Base-by-base conservation (phyloP, 129 eudicot species). In the Solidago caesia region DNA sequence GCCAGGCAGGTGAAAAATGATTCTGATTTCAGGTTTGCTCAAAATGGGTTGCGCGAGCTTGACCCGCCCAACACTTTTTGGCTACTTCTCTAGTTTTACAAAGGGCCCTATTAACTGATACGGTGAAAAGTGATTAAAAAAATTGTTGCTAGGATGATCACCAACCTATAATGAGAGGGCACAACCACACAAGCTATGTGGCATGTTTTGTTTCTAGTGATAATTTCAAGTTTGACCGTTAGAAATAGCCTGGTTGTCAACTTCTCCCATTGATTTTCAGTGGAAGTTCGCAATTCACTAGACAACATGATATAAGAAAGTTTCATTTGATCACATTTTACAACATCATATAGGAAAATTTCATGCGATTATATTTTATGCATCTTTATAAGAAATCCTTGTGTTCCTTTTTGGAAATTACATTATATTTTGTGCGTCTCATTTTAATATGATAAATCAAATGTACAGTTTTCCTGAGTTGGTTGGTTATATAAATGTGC, bases 401-500 rank as follows among this genome's bases (percentile, higher is more conserved):
- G 43, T 26, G 27, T 21, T 60, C 39, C 39, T 6, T 15, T 56
- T 56, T 4, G 25, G 16, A 0, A n/a, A 4, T 15, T 14, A 53
- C 59, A 53, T 53, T 52, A 13, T 53, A 7, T 14, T 14, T 53
- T n/a, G 8, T n/a, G 7, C 0, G 59, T 53, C 59, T 53, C 0
- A 33, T 59, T 59, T 25, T 1, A 59, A 6, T 0, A 62, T 13
- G 41, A 62, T 43, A 7, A 62, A 29, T 13, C 43, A 13, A 62
- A 62, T 39, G 13, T 11, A 13, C 44, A 8, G 51, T 29, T 61
- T 8, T 59, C 47, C 51, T 47, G 12, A 72, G 16, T 49, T 59
- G 67, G n/a, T 63, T 39, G 5, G 4, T 58, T 69, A 33, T 15
- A 45, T 56, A 64, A 25, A 27, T 43, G 0, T 67, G 74, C 92